These are phyloP conservation scores for Yamadazyma siamensis DNA, from an alignment of 1,139 yeast genomes.

Conservation along the genomic window DNA sequence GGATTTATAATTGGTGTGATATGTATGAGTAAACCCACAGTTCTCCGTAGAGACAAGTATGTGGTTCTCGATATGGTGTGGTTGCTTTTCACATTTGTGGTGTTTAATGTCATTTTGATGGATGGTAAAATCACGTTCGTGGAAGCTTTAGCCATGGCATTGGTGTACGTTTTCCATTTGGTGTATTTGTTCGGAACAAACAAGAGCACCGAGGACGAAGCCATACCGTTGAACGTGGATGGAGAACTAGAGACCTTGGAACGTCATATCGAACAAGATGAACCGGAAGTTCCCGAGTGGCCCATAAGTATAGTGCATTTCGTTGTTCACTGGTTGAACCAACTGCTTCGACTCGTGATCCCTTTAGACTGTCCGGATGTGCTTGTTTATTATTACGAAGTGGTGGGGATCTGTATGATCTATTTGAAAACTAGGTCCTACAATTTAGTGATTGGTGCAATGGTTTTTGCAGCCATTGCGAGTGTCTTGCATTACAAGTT, in stretches of 20 bases:
- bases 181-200: slow-evolving; percentile 11
- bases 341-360: slow-evolving; percentile 2
- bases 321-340: slow-evolving; percentile 4
- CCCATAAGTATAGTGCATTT: slow-evolving; percentile 3
- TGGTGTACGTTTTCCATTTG: slow-evolving; percentile 32
- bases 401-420: neutral
- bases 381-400: slow-evolving; percentile 6
- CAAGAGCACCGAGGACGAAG: slow-evolving; percentile 3
- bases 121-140: slow-evolving; percentile 48
- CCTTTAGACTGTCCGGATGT: slow-evolving; percentile 6
- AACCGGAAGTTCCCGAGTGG: slow-evolving; percentile 3
- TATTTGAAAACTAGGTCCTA: slow-evolving; percentile 1
- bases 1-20: slow-evolving; percentile 37
- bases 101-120: slow-evolving; percentile 41
- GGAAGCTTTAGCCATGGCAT: slow-evolving; percentile 47
- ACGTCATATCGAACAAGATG: slow-evolving; percentile 1
- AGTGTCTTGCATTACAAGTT: neutral
- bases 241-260: slow-evolving; percentile 8
- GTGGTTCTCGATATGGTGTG: slow-evolving; percentile 31
- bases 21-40: slow-evolving; percentile 24
- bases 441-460: neutral
- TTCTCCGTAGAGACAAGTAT: slow-evolving; percentile 17
- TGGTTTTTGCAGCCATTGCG: neutral
- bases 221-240: slow-evolving; percentile 8
- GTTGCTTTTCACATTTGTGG: slow-evolving; percentile 31